A percentile compares a stretch with the other conserved stretches of the same genome.
Evolutionary conservation across 805 yeast genomes (phyloP).

Genomic region (Yarrowia sp.): DNA sequence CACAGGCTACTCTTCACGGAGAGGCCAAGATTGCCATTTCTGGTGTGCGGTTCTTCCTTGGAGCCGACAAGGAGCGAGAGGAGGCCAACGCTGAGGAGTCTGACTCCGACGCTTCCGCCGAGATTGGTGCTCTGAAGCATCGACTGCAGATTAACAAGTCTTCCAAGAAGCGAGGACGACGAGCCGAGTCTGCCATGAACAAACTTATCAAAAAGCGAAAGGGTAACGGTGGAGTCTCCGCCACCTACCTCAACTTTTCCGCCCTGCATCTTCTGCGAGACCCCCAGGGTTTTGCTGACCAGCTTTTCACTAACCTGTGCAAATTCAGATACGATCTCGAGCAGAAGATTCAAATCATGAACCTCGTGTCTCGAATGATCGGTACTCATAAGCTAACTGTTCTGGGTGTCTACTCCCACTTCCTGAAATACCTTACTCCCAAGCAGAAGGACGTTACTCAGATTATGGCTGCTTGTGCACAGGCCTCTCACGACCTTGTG

Average conservation of each 20-base stretch:
- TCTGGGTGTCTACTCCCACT: constrained; percentile 82
- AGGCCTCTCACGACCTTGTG: constrained; percentile 92
- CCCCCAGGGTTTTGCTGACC: constrained; percentile 97
- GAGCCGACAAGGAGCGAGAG: constrained; percentile 92
- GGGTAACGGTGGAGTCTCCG: constrained; percentile 50
- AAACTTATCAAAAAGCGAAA: constrained; percentile 58
- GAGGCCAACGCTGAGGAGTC: constrained; percentile 71
- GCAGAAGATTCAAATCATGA: constrained; percentile 85
- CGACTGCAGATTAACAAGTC: constrained; percentile 81
- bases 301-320: constrained; percentile 69
- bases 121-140: constrained; percentile 72
- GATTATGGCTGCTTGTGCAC: constrained; percentile 95
- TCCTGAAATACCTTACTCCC: constrained; percentile 87
- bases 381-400: constrained; percentile 94
- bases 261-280: constrained; percentile 93
- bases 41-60: constrained; percentile 87
- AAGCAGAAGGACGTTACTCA: constrained; percentile 93
- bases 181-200: constrained; percentile 71
- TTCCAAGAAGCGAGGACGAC: constrained; percentile 73
- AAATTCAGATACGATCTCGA: constrained; percentile 76
- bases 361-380: constrained; percentile 78
- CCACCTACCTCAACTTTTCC: constrained; percentile 80
- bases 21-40: constrained; percentile 85
- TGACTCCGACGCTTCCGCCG: constrained; percentile 46
- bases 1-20: constrained; percentile 81